phyloP scores from a whole-genome alignment of 352 stramenopile species.

The Blastocystis sp. region DNA sequence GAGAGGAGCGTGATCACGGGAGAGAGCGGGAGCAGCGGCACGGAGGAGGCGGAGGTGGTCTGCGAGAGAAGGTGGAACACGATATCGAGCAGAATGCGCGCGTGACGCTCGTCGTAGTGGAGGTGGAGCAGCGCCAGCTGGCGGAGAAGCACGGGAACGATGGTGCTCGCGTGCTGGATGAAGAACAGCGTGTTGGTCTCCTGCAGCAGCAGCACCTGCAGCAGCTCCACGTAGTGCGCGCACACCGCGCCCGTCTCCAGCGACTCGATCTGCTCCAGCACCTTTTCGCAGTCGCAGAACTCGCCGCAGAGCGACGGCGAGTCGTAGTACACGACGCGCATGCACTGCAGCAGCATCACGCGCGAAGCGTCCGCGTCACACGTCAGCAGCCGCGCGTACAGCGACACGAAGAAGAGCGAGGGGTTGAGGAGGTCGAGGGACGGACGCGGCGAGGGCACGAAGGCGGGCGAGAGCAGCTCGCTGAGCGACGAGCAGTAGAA shows the following conservation, averaged over 20 bases:
- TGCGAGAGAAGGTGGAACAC: not conserved
- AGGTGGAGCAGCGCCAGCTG: not conserved
- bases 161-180: not conserved
- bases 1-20: not conserved
- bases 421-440: constrained; percentile 5
- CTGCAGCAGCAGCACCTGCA: not conserved
- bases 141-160: not conserved
- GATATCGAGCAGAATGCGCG: not conserved
- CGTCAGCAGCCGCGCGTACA: constrained; percentile 27
- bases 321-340: constrained; percentile 16
- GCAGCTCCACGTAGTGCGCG: not conserved
- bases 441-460: not conserved
- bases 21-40: not conserved
- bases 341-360: constrained; percentile 19
- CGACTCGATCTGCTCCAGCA: not conserved
- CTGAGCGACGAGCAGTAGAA: constrained; percentile 20
- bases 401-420: constrained; percentile 13
- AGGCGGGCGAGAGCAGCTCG: not conserved
- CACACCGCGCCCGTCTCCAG: not conserved
- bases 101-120: not conserved
- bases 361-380: not conserved
- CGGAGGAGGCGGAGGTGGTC: not conserved
- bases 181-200: not conserved
- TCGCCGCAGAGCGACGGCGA: not conserved
- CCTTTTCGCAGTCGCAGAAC: constrained; percentile 31